Percentiles rank a stretch among this genome's conserved stretches.
These are phyloP conservation scores for Venturia aucupariae DNA, from an alignment of 2,329 filamentous ascomycete species.

Conservation along the genomic window DNA sequence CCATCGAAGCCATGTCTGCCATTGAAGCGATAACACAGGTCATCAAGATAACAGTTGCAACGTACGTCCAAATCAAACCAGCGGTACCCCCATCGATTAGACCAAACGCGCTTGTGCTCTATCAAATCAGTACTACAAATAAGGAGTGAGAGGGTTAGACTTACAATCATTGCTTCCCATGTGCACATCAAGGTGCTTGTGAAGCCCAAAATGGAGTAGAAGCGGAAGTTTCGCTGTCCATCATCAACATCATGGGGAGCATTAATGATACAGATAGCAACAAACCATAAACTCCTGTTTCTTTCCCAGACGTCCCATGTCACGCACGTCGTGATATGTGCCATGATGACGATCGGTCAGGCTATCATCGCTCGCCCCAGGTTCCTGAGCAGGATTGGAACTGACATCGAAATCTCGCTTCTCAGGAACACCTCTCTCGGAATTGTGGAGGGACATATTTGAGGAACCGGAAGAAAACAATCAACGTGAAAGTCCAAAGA, in stretches of 20 bases:
- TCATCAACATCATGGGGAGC: neutral
- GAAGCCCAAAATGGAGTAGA: slow-evolving; percentile 16
- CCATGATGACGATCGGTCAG: slow-evolving; percentile 12
- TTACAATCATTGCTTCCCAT: slow-evolving; percentile 13
- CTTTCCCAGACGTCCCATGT: slow-evolving; percentile 14
- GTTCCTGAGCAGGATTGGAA: slow-evolving; percentile 3
- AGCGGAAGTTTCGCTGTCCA: slow-evolving; percentile 15
- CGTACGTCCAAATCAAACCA: slow-evolving; percentile 15
- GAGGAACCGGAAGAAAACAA: neutral
- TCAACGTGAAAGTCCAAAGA: neutral
- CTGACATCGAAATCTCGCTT: slow-evolving; percentile 10
- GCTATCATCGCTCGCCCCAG: slow-evolving; percentile 10
- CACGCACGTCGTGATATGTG: slow-evolving; percentile 13
- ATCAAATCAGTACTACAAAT: neutral
- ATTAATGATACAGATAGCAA: neutral
- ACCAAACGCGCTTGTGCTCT: slow-evolving; percentile 9
- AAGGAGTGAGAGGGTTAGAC: neutral
- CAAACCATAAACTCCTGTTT: slow-evolving; percentile 15
- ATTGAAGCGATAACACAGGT: slow-evolving; percentile 15
- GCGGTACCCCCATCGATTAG: slow-evolving; percentile 15
- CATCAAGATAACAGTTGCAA: slow-evolving; percentile 7
- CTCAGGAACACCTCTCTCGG: neutral
- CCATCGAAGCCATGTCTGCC: slow-evolving; percentile 18
- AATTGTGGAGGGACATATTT: neutral
- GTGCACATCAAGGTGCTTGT: slow-evolving; percentile 15